Evolutionary conservation across 495 filamentous ascomycete genomes (phyloP).

Genomic region (Sabuloglossum arenarium): DNA sequence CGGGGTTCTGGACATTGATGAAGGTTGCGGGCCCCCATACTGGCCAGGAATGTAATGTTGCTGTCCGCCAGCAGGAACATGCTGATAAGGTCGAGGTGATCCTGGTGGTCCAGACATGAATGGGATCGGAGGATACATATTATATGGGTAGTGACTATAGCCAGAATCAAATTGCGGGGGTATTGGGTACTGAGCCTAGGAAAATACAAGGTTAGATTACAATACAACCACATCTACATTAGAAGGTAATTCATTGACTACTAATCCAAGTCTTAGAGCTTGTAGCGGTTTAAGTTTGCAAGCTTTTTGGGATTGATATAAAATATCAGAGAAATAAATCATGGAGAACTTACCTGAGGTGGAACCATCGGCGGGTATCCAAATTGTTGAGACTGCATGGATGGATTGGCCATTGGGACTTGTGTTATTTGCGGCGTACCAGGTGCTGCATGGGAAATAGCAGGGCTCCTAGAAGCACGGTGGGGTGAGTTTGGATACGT

Average conservation of each 20-base stretch:
- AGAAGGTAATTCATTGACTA: too few relatives aligned
- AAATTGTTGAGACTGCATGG: constrained; percentile 34
- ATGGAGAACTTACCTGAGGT: constrained; percentile 16
- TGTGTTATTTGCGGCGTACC: constrained; percentile 47
- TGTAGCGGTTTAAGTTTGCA: too few relatives aligned
- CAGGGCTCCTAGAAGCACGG: constrained; percentile 49
- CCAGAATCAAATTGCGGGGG: constrained; percentile 13
- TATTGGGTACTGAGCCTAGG: constrained; percentile 27
- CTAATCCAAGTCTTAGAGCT: too few relatives aligned
- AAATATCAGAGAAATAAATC: background rate
- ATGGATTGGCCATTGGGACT: constrained; percentile 32
- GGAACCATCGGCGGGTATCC: constrained; percentile 39
- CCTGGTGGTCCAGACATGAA: constrained; percentile 28
- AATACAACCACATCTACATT: background rate
- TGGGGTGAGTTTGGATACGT: constrained; percentile 46
- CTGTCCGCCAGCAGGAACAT: constrained; percentile 29
- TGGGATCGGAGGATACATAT: constrained; percentile 24
- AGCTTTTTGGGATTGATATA: background rate
- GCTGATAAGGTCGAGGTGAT: constrained; percentile 28
- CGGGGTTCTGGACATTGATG: constrained; percentile 60
- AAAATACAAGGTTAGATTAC: background rate
- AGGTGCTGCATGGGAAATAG: constrained; percentile 42
- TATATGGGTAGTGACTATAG: constrained; percentile 10
- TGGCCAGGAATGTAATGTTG: constrained; percentile 26
- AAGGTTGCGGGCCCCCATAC: constrained; percentile 30